Conservation (phyloP, 78 protist species). For the slime mould (Dictyostelium discoideum) region DNA sequence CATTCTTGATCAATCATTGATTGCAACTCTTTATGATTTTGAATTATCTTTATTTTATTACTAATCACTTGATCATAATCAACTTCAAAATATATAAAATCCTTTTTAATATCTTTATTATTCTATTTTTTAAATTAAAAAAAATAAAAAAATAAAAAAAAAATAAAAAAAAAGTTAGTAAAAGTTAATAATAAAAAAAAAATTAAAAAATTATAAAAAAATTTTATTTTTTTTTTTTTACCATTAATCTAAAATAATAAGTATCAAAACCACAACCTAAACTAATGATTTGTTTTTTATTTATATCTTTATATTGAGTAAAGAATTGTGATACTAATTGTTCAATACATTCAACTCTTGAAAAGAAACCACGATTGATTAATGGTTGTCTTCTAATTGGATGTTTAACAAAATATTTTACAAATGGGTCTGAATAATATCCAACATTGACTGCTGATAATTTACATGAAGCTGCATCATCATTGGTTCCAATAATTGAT, state of each 20-base stretch:
- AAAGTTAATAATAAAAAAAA: background rate
- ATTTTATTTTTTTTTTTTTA: background rate
- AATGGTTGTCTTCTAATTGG: slow-evolving; percentile 75
- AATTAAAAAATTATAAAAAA: background rate
- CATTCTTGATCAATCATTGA: slow-evolving; percentile 17
- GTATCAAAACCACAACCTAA: slow-evolving; percentile 83
- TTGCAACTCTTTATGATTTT: background rate
- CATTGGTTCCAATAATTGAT: slow-evolving; percentile 79
- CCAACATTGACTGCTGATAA: slow-evolving; percentile 72
- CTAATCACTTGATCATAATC: slow-evolving; percentile 62
- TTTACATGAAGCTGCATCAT: slow-evolving; percentile 82
- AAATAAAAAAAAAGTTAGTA: background rate
- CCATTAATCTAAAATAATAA: slow-evolving; percentile 59
- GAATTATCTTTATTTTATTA: slow-evolving; percentile 62
- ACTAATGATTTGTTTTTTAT: slow-evolving; percentile 50
- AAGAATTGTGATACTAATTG: slow-evolving; percentile 43
- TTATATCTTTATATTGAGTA: background rate
- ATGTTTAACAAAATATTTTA: slow-evolving; percentile 60
- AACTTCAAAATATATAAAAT: slow-evolving; percentile 46
- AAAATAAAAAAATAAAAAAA: too few species aligned
- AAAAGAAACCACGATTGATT: slow-evolving; percentile 80
- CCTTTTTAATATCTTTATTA: background rate
- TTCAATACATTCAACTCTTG: slow-evolving; percentile 62
- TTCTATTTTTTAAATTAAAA: background rate
- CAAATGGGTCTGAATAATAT: slow-evolving; percentile 66